Evolutionary conservation across 805 yeast genomes (phyloP), one percentile per base, ranked within the genome.

Genomic region (Citeromyces nyonsensis): DNA sequence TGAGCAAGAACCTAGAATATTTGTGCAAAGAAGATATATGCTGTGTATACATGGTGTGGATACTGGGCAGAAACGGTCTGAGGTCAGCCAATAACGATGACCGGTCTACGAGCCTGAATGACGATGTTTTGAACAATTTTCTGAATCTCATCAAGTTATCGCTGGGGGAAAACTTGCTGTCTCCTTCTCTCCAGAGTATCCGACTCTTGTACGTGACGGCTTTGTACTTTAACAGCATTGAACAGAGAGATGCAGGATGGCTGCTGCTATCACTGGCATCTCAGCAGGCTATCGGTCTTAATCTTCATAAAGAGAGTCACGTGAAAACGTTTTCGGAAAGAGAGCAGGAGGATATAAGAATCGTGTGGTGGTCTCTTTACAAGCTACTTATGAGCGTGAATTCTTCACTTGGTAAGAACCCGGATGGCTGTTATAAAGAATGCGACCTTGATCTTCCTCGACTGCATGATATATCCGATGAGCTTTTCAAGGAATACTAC

Each of bases 231-330:
- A 63, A 63, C 29, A 52, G 65, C 30, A 53, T 53, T 15, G 61
- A 57, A 38, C 60, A 61, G 27, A 52, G 69, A 36, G 72, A 66
- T 36, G 56, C 65, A 32, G 65, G 67, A 0, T 66, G 65, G 56
- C 58, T 63, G 38, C 38, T 66, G 30, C 46, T 63, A 44, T 64
- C 66, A 28, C 36, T 63, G 29, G 70, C 71, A 6, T 53, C 63
- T 1, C 49, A 66, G 33, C 72, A 66, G 43, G 57, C 65, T 1
- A 52, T 59, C 20, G 54, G 68, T n/a, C 43, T 66, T n/a, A 72
- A 72, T 1, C 43, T 64, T 3, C 69, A 66, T 40, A 49, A 63
- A 33, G 54, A 49, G 30, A 44, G 56, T 20, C 54, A 56, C 24
- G 56, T 54, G 6, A 44, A 49, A 31, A 54, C 52, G 35, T 54